A percentile compares a stretch with the other conserved stretches of the same genome.
phyloP scores from a whole-genome alignment of 139 green algal genomes.

The Desmodesmus armatus region DNA sequence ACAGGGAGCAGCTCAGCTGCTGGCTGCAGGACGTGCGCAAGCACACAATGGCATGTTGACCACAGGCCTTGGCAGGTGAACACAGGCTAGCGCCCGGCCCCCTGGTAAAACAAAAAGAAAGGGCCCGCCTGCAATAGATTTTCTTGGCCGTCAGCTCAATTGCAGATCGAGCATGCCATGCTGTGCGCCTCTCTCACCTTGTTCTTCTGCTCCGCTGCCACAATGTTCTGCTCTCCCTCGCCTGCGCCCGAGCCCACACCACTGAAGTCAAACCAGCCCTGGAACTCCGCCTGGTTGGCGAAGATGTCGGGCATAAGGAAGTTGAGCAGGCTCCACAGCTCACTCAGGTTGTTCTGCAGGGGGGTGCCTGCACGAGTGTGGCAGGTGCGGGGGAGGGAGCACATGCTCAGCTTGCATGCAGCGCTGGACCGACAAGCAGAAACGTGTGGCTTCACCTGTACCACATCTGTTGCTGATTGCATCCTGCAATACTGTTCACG shows the following conservation, averaged over 20 bases:
- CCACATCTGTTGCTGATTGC: no score
- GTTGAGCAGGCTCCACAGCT: conserved; percentile 99
- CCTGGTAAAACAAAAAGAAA: no score
- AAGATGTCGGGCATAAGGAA: conserved; percentile 98
- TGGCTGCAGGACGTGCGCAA: background rate
- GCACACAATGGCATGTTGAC: no score
- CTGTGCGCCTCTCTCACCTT: conserved; percentile 33
- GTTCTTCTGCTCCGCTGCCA: conserved; percentile 83
- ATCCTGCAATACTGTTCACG: no score
- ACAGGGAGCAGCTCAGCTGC: background rate
- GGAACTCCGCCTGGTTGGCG: conserved; percentile 84
- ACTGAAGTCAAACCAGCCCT: conserved; percentile 90
- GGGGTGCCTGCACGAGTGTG: conserved; percentile 84
- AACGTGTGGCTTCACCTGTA: no score
- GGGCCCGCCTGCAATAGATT: no score
- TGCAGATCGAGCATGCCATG: no score
- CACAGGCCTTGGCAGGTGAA: no score
- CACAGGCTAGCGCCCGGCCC: no score
- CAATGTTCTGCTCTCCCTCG: conserved; percentile 59
- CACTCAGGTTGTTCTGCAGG: conserved; percentile 98
- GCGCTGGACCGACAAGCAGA: background rate
- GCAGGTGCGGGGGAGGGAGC: background rate
- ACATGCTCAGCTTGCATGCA: background rate
- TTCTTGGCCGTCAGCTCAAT: no score
- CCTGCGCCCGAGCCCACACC: conserved; percentile 38